Conservation (phyloP, 1,139 yeast species). For the Tardiomyces blankii region DNA sequence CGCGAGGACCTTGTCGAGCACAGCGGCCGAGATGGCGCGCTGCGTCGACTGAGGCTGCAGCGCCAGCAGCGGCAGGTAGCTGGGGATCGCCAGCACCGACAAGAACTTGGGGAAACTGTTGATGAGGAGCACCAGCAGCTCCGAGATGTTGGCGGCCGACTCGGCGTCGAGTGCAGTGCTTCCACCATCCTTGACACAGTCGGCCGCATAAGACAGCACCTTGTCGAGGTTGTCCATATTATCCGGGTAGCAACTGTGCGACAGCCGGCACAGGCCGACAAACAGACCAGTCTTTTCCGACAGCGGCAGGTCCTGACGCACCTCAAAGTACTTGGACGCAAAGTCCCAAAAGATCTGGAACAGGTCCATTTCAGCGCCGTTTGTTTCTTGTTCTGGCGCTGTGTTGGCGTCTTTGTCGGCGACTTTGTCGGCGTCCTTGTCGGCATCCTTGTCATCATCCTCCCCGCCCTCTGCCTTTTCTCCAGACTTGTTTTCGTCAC, state of each 20-base stretch:
- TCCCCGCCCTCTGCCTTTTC: slow-evolving; percentile 1
- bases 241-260: slow-evolving; percentile 57
- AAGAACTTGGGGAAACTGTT: slow-evolving; percentile 26
- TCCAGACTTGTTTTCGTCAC: slow-evolving; percentile 4
- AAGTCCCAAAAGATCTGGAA: slow-evolving; percentile 60
- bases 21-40: slow-evolving; percentile 25
- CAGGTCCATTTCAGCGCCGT: slow-evolving; percentile 23
- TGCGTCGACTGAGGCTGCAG: slow-evolving; percentile 28
- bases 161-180: slow-evolving; percentile 13
- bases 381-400: slow-evolving; percentile 1
- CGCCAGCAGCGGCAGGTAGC: slow-evolving; percentile 25
- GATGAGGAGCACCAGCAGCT: slow-evolving; percentile 49
- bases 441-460: slow-evolving; percentile 1
- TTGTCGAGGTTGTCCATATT: slow-evolving; percentile 50
- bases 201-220: slow-evolving; percentile 48
- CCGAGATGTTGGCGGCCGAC: slow-evolving; percentile 35
- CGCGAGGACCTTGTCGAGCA: slow-evolving; percentile 24
- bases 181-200: slow-evolving; percentile 30
- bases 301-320: slow-evolving; percentile 52
- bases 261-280: slow-evolving; percentile 51
- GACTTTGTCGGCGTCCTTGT: slow-evolving; percentile 4
- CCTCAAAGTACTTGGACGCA: slow-evolving; percentile 40
- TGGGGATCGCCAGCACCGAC: slow-evolving; percentile 26
- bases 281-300: slow-evolving; percentile 57
- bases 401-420: slow-evolving; percentile 6